These are phyloP conservation scores for Huntiella decipiens DNA, from an alignment of 2,329 filamentous ascomycete genomes.

Conservation along the genomic window DNA sequence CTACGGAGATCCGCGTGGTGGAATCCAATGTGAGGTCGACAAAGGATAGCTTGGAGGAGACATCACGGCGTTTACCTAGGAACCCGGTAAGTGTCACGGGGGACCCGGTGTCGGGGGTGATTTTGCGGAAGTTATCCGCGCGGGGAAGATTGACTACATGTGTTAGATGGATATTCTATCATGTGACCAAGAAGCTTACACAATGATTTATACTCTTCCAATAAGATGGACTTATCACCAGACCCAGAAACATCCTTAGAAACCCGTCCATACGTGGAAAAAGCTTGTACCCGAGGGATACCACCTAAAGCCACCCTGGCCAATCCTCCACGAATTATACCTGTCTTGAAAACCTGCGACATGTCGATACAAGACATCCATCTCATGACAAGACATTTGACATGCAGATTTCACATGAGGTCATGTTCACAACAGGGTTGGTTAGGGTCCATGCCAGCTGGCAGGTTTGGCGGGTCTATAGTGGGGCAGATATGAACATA, in stretches of 20 bases:
- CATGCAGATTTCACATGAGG: too few species aligned
- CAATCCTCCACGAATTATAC: too few species aligned
- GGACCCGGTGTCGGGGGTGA: constrained; percentile 9
- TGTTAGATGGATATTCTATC: background rate
- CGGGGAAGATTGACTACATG: constrained; percentile 7
- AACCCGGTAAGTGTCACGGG: constrained; percentile 41
- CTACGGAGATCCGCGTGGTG: constrained; percentile 20
- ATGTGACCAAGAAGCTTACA: constrained; percentile 2
- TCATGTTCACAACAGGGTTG: too few species aligned
- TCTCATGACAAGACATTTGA: too few species aligned
- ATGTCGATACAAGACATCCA: too few species aligned
- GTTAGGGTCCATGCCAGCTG: constrained; percentile 1
- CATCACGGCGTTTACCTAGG: constrained; percentile 45
- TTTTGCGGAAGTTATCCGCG: background rate
- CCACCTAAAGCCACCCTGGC: too few species aligned
- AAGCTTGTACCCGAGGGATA: too few species aligned
- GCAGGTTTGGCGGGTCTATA: background rate
- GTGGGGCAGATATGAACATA: constrained; percentile 3
- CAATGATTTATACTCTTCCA: constrained; percentile 7
- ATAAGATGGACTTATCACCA: too few species aligned
- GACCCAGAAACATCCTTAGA: too few species aligned
- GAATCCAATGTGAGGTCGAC: constrained; percentile 30
- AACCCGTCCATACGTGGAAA: too few species aligned
- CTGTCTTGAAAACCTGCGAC: too few species aligned
- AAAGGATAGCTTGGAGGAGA: constrained; percentile 54